Conservation (phyloP, 371 early-diverging fungal species). For the Mucor mucedo region DNA sequence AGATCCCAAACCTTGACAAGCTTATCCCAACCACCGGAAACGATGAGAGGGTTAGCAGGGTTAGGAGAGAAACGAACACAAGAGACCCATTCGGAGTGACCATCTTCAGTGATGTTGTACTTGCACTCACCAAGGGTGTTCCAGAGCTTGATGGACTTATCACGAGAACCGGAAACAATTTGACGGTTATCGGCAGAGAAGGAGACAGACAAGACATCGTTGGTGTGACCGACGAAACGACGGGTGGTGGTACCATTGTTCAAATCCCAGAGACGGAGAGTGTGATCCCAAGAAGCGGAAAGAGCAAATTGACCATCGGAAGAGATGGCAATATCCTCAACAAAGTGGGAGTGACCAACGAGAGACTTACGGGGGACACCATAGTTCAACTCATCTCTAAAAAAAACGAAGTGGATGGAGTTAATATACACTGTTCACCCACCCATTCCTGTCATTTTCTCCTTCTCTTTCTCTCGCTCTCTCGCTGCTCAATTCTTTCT, state of each 20-base stretch:
- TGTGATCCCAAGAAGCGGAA: slow-evolving; percentile 98
- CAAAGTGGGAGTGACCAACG: slow-evolving; percentile 97
- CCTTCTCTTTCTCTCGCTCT: no score
- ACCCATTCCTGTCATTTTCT: no score
- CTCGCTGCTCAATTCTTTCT: background rate
- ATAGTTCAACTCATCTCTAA: slow-evolving; percentile 87
- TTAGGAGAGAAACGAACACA: slow-evolving; percentile 99
- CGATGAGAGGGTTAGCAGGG: slow-evolving; percentile 96
- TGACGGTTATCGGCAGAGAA: slow-evolving; percentile 99
- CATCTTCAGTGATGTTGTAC: slow-evolving; percentile 92
- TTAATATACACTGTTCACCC: no score
- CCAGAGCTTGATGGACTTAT: slow-evolving; percentile 99
- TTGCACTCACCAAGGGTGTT: slow-evolving; percentile 99
- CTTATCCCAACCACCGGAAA: slow-evolving; percentile 99
- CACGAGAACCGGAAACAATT: slow-evolving; percentile 97
- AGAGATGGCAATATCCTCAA: slow-evolving; percentile 96
- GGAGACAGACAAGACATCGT: slow-evolving; percentile 96
- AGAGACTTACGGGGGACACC: slow-evolving; percentile 91
- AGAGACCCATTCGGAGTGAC: slow-evolving; percentile 98
- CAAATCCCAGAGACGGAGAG: slow-evolving; percentile 98
- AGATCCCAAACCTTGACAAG: slow-evolving; percentile 99
- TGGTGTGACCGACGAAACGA: slow-evolving; percentile 96
- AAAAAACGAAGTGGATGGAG: background rate
- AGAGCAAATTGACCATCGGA: slow-evolving; percentile 97
- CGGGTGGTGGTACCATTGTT: slow-evolving; percentile 93